Conservation (phyloP, 306 rosid species). For the Senna tora region DNA sequence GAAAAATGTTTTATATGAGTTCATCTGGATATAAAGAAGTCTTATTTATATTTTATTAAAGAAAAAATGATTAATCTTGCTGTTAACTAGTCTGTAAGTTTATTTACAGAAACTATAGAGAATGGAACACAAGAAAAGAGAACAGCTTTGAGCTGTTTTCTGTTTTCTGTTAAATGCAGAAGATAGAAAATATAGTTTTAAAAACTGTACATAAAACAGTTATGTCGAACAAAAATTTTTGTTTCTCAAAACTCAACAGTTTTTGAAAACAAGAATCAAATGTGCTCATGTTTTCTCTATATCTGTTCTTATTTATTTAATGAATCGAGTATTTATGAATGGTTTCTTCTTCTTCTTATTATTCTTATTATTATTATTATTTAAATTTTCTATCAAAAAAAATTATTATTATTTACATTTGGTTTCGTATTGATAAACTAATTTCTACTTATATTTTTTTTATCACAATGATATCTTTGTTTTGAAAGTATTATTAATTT, state of each 20-base stretch:
- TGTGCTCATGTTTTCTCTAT: background rate
- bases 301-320: slow-evolving; percentile 10
- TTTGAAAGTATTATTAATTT: background rate
- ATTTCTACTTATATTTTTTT: background rate
- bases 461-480: background rate
- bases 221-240: background rate
- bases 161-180: too few species aligned
- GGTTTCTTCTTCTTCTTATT: too few species aligned
- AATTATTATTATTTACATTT: background rate
- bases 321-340: background rate
- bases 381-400: too few species aligned
- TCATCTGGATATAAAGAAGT: too few species aligned
- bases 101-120: too few species aligned
- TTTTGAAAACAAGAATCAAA: background rate
- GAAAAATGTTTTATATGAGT: background rate
- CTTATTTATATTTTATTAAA: too few species aligned
- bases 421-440: background rate
- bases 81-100: too few species aligned
- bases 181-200: too few species aligned
- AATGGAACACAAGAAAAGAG: background rate
- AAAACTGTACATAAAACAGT: too few species aligned
- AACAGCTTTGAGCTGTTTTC: too few species aligned
- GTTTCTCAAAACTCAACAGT: background rate
- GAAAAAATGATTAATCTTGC: background rate
- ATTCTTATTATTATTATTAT: too few species aligned